Percentiles rank a stretch among this genome's conserved stretches.
These are phyloP conservation scores for Neofusicoccum ribis DNA, from an alignment of 2,329 filamentous ascomycete species.

Conservation along the genomic window DNA sequence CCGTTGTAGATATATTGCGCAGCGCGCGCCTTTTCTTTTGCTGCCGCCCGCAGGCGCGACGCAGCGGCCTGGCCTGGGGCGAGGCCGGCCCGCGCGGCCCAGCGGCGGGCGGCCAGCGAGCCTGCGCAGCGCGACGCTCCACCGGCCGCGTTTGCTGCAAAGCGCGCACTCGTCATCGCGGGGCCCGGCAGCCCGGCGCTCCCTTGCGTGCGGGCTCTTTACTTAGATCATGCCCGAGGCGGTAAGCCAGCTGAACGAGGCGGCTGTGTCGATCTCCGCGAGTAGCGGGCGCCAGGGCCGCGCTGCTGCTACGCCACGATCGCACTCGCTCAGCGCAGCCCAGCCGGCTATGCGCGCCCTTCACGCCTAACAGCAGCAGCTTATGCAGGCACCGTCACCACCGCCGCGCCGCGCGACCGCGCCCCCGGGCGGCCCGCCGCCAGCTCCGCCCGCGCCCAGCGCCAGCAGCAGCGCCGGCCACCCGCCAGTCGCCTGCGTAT, in stretches of 20 bases:
- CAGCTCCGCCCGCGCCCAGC: not conserved
- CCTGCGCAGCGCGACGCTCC: not conserved
- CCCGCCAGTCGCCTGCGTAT: not conserved
- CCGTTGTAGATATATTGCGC: slow-evolving; percentile 19
- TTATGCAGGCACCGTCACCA: slow-evolving; percentile 13
- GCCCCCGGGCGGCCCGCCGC: not conserved
- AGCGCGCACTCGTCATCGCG: slow-evolving; percentile 18
- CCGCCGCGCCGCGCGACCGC: not conserved
- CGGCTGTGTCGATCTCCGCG: slow-evolving; percentile 19
- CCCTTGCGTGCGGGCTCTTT: slow-evolving; percentile 19
- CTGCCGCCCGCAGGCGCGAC: not conserved
- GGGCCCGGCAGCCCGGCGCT: slow-evolving; percentile 14
- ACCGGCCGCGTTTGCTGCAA: slow-evolving; percentile 15
- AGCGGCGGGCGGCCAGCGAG: not conserved
- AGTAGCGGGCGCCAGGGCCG: slow-evolving; percentile 1
- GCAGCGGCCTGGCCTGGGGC: not conserved
- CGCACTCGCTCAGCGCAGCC: slow-evolving; percentile 1
- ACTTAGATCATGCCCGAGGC: slow-evolving; percentile 18
- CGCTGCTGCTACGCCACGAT: slow-evolving; percentile 18
- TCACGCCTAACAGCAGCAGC: slow-evolving; percentile 14
- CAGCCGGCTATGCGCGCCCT: not conserved
- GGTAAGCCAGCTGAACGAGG: slow-evolving; percentile 17
- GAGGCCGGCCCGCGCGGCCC: not conserved
- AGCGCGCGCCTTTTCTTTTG: slow-evolving; percentile 15
- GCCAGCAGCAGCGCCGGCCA: not conserved